These are phyloP conservation scores for Boletus rufocinnamomeus DNA, from an alignment of 768 basidiomycete genomes.

Conservation along the genomic window DNA sequence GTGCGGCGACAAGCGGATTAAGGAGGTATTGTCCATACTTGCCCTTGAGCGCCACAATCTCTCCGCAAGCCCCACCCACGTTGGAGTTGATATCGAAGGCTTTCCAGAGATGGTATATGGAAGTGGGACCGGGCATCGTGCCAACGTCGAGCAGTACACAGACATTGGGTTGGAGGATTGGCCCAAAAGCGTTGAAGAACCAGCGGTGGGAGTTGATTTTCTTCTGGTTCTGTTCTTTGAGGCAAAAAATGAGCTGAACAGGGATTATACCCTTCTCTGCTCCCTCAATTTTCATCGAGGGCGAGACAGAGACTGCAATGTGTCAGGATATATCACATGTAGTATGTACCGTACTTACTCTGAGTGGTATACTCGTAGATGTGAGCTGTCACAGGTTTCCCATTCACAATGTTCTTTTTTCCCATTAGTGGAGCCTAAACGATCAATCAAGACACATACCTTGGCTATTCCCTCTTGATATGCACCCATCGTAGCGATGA, in stretches of 20 bases:
- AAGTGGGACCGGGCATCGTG: slow-evolving; percentile 82
- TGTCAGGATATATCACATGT: slow-evolving; percentile 10
- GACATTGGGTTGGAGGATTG: slow-evolving; percentile 85
- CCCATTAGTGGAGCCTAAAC: slow-evolving; percentile 5
- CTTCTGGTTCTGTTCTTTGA: slow-evolving; percentile 92
- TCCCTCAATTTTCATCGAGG: slow-evolving; percentile 79
- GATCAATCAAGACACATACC: slow-evolving; percentile 39
- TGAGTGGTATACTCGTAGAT: slow-evolving; percentile 96
- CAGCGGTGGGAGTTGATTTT: slow-evolving; percentile 95
- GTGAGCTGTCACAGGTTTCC: slow-evolving; percentile 82
- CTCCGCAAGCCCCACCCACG: slow-evolving; percentile 93
- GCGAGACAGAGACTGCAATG: slow-evolving; percentile 70
- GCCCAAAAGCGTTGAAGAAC: slow-evolving; percentile 92
- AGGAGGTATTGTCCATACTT: slow-evolving; percentile 75
- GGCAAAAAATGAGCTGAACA: slow-evolving; percentile 89
- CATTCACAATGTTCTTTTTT: slow-evolving; percentile 69
- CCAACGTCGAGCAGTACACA: slow-evolving; percentile 91
- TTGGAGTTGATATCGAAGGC: slow-evolving; percentile 92
- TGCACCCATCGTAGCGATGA: slow-evolving; percentile 90
- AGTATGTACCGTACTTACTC: slow-evolving; percentile 42
- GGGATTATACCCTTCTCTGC: slow-evolving; percentile 81
- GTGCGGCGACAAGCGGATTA: slow-evolving; percentile 87
- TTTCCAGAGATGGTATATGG: slow-evolving; percentile 93
- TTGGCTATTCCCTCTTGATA: slow-evolving; percentile 95
- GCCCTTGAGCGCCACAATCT: slow-evolving; percentile 91